Evolutionary conservation across 176 grass and related monocot genomes (phyloP).

Genomic region (Ampelocalamus luodianensis): DNA sequence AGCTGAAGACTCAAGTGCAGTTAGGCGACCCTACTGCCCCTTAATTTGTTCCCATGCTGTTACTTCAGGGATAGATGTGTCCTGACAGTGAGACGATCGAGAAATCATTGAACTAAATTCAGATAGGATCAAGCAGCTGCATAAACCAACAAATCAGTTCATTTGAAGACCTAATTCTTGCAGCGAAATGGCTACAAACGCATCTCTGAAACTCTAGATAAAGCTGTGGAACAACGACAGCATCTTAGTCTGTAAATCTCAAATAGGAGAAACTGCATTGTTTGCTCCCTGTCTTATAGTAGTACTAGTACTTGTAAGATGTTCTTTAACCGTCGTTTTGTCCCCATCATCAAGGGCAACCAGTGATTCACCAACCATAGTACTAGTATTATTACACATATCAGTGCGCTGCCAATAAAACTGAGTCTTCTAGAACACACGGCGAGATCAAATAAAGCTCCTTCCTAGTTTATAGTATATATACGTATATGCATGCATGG

Average conservation of each 20-base stretch:
- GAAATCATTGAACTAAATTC: neutral
- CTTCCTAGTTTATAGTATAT: neutral
- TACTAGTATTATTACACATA: neutral
- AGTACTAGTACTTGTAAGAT: neutral
- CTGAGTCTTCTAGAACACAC: neutral
- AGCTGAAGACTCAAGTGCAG: constrained; percentile 26
- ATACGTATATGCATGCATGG: neutral
- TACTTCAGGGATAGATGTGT: neutral
- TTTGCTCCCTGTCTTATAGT: neutral
- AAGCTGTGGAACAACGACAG: neutral
- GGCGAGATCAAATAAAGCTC: neutral
- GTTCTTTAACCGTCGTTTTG: constrained; percentile 24
- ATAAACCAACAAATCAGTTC: neutral
- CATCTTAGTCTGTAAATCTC: neutral
- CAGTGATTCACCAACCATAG: neutral
- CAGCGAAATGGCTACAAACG: neutral
- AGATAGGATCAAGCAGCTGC: neutral
- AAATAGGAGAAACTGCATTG: neutral
- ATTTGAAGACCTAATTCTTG: neutral
- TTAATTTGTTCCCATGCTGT: constrained; percentile 14
- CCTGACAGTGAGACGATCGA: neutral
- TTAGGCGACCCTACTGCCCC: constrained; percentile 6
- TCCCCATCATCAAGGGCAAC: constrained; percentile 9
- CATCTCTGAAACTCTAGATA: neutral
- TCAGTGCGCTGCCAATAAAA: neutral